Conservation (phyloP, 176 grass and related monocot species). For the Thinopyrum elongatum region DNA sequence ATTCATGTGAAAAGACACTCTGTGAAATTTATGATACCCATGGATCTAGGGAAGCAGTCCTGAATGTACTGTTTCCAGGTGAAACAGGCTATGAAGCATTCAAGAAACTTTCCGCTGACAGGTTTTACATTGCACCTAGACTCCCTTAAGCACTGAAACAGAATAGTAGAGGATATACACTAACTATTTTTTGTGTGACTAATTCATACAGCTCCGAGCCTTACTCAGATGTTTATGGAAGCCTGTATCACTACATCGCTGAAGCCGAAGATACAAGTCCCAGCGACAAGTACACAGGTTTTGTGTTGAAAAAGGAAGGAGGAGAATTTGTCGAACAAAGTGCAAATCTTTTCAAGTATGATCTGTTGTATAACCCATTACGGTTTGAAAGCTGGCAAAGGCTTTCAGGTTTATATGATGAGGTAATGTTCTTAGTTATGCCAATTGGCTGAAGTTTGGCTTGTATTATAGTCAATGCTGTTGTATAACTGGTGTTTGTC, state of each 20-base stretch:
- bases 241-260: constrained; percentile 78
- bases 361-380: constrained; percentile 86
- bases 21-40: constrained; percentile 71
- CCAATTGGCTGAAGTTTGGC: constrained; percentile 28
- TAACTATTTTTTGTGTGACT: constrained; percentile 38
- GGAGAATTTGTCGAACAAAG: constrained; percentile 95
- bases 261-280: constrained; percentile 95
- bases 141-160: constrained; percentile 18
- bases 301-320: constrained; percentile 98
- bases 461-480: constrained; percentile 29
- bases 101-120: constrained; percentile 62
- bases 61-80: constrained; percentile 75
- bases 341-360: constrained; percentile 94
- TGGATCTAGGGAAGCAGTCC: constrained; percentile 60
- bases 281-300: constrained; percentile 89
- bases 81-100: constrained; percentile 65
- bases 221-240: constrained; percentile 93
- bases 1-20: constrained; percentile 79
- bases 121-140: constrained; percentile 44
- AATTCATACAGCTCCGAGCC: constrained; percentile 72
- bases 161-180: constrained; percentile 15
- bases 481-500: constrained; percentile 28
- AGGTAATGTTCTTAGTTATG: constrained; percentile 56
- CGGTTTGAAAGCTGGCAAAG: constrained; percentile 96
- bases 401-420: constrained; percentile 92